These are phyloP conservation scores for Roridomyces roridus DNA, from an alignment of 768 basidiomycete species.

Conservation along the genomic window DNA sequence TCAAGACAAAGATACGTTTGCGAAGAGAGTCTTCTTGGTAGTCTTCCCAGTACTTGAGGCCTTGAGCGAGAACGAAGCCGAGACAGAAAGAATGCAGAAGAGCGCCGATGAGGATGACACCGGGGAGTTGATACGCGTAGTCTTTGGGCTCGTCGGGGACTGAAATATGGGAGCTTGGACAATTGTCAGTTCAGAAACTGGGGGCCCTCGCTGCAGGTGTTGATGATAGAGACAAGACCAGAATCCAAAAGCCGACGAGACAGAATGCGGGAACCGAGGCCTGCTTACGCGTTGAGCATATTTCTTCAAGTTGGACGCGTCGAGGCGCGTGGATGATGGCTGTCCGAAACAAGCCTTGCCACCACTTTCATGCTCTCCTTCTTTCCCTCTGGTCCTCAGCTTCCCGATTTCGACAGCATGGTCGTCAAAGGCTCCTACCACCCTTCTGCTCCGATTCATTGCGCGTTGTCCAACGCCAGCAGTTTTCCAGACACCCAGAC, in stretches of 20 bases:
- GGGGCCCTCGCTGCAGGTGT: neutral
- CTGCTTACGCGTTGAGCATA: no score
- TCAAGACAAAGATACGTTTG: slow-evolving; percentile 47
- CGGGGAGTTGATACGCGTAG: slow-evolving; percentile 36
- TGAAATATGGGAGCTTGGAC: neutral
- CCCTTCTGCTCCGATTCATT: slow-evolving; percentile 72
- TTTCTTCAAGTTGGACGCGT: no score
- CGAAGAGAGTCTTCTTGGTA: slow-evolving; percentile 50
- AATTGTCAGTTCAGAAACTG: neutral
- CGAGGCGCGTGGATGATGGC: neutral
- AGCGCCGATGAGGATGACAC: slow-evolving; percentile 51
- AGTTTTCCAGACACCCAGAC: slow-evolving; percentile 39
- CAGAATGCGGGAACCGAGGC: no score
- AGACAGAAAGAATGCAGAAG: slow-evolving; percentile 56
- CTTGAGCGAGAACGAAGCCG: slow-evolving; percentile 48
- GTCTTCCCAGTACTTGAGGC: slow-evolving; percentile 45
- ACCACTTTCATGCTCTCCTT: slow-evolving; percentile 38
- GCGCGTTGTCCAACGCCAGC: slow-evolving; percentile 58
- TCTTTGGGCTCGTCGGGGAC: slow-evolving; percentile 34
- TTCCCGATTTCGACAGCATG: slow-evolving; percentile 66
- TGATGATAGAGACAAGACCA: no score
- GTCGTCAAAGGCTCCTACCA: slow-evolving; percentile 69
- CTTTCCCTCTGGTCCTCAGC: slow-evolving; percentile 48
- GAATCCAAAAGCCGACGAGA: no score
- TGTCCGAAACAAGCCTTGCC: neutral